These are phyloP conservation scores for Selenicereus undatus DNA, from an alignment of 148 eudicot genomes.

Conservation along the genomic window DNA sequence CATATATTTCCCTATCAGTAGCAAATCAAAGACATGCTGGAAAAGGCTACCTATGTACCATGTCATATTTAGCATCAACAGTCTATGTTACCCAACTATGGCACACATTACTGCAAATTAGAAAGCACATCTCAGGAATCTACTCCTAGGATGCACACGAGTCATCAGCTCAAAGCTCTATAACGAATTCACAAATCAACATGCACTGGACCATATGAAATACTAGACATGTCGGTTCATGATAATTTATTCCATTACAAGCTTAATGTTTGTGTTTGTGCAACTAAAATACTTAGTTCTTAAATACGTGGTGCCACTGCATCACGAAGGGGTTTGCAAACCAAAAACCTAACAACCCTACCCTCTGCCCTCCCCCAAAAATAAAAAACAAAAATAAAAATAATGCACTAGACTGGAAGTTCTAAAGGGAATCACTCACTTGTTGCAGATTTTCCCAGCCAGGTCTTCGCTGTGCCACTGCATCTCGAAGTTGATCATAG, in stretches of 20 bases:
- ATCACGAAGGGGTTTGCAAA: background rate
- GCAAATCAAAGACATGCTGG: background rate
- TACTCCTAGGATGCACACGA: background rate
- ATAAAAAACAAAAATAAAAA: background rate
- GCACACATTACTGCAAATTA: background rate
- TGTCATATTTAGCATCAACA: background rate
- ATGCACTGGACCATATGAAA: background rate
- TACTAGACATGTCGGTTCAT: background rate
- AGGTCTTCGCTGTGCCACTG: conserved; percentile 69
- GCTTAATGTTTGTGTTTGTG: too few species aligned
- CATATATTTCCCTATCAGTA: background rate
- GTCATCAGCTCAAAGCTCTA: background rate
- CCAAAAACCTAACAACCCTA: background rate
- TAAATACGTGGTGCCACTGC: too few species aligned
- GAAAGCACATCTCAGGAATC: background rate
- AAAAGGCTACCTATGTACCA: background rate
- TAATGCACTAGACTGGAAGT: background rate
- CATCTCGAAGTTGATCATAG: conserved; percentile 83
- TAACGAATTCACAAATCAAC: background rate
- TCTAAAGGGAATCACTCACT: conserved; percentile 36
- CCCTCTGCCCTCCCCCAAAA: background rate
- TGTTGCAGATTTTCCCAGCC: conserved; percentile 94
- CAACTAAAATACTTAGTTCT: too few species aligned
- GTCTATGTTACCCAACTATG: background rate
- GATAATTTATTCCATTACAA: background rate